phyloP scores from a whole-genome alignment of 306 rosid species.

The Mimosa pudica region DNA sequence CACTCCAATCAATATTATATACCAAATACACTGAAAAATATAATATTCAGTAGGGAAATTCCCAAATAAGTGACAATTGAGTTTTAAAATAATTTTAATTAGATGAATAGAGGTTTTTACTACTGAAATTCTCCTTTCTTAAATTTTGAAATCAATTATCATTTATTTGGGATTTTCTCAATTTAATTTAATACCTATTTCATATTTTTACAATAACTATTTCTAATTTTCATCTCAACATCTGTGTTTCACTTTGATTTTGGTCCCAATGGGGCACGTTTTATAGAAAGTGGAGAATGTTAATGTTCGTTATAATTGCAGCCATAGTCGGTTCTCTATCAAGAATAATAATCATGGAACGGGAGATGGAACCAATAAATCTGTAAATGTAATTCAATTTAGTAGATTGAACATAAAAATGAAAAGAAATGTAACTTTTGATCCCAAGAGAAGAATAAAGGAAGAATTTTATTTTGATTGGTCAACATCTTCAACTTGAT shows the following conservation, averaged over 20 bases:
- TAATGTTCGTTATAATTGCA: conserved; percentile 31
- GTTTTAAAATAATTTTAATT: too few species aligned
- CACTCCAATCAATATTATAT: too few species aligned
- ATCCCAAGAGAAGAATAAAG: not conserved
- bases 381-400: not conserved
- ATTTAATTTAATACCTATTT: too few species aligned
- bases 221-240: not conserved
- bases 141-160: too few species aligned
- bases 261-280: conserved; percentile 21
- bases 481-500: not conserved
- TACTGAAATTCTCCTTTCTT: too few species aligned
- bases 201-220: not conserved
- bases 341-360: conserved; percentile 22
- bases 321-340: conserved; percentile 26
- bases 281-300: conserved; percentile 44
- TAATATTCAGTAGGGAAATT: too few species aligned
- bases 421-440: not conserved
- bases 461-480: not conserved
- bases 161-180: too few species aligned
- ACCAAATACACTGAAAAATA: too few species aligned
- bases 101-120: too few species aligned
- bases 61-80: too few species aligned
- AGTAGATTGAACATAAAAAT: not conserved
- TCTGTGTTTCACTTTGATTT: not conserved
- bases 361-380: conserved; percentile 35